Percentiles rank a stretch among this genome's conserved stretches.
Evolutionary conservation across 805 yeast species (phyloP).

Genomic region (Saccharomycopsis oosterbeekiorum): DNA sequence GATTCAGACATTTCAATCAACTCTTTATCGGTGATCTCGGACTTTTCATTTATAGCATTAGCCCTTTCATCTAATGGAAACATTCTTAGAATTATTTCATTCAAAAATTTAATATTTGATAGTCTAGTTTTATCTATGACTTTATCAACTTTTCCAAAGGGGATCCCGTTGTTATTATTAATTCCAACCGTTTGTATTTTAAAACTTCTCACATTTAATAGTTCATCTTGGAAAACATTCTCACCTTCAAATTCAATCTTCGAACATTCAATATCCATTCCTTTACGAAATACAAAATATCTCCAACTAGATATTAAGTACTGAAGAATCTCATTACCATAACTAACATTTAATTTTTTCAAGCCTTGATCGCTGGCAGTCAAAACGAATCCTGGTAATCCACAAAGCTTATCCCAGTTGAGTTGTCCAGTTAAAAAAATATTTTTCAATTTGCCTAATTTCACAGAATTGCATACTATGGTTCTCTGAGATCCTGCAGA

Average conservation of each 20-base stretch:
- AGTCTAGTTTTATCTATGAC: background rate
- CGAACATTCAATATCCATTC: conserved; percentile 37
- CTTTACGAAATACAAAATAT: conserved; percentile 73
- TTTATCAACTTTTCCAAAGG: background rate
- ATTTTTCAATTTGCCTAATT: conserved; percentile 47
- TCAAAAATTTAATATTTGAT: background rate
- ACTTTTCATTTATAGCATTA: conserved; percentile 29
- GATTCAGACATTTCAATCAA: conserved; percentile 20
- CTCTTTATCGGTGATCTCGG: conserved; percentile 5
- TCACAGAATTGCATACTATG: conserved; percentile 49
- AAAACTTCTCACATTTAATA: conserved; percentile 5
- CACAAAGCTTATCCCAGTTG: conserved; percentile 76
- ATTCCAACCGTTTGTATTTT: background rate
- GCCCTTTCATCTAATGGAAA: conserved; percentile 42
- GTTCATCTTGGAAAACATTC: conserved; percentile 11
- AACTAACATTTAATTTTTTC: conserved; percentile 43
- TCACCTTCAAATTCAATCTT: conserved; percentile 21
- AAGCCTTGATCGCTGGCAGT: conserved; percentile 75
- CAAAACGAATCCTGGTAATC: conserved; percentile 80
- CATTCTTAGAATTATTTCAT: conserved; percentile 27
- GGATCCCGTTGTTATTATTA: background rate
- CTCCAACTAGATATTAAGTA: conserved; percentile 76
- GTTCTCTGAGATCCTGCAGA: conserved; percentile 84
- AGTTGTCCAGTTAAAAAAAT: conserved; percentile 73
- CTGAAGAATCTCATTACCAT: conserved; percentile 38